Evolutionary conservation across 208 protist species (phyloP).

Genomic region (Wallacemonas rigidus): DNA sequence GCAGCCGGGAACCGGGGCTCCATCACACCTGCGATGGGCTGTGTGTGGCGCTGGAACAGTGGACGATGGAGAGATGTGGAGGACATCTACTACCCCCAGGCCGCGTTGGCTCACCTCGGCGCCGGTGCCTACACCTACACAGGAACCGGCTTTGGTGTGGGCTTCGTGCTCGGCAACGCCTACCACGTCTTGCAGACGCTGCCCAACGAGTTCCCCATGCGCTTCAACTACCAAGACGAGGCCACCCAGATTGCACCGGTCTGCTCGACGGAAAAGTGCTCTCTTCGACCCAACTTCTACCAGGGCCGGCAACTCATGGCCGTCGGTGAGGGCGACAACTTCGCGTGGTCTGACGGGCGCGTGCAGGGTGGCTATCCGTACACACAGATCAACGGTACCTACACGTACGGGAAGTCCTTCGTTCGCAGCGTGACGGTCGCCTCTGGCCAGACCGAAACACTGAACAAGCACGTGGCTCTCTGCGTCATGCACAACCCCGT

Average conservation of each 20-base stretch:
- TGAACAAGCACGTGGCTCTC: conserved; percentile 25
- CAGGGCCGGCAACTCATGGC: conserved; percentile 30
- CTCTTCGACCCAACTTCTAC: conserved; percentile 25
- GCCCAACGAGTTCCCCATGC: conserved; percentile 12
- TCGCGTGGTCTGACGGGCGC: conserved; percentile 39
- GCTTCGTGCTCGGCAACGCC: conserved; percentile 35
- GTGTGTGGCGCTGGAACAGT: conserved; percentile 51
- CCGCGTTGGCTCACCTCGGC: neutral
- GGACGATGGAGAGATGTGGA: conserved; percentile 33
- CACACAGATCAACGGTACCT: conserved; percentile 15
- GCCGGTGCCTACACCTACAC: conserved; percentile 1
- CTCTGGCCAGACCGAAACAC: neutral
- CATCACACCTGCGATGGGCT: conserved; percentile 16
- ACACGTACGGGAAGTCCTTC: conserved; percentile 13
- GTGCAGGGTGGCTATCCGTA: conserved; percentile 41
- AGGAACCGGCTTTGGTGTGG: conserved; percentile 24
- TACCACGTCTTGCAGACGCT: neutral
- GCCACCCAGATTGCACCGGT: neutral
- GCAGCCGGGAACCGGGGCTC: neutral
- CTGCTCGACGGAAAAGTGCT: neutral
- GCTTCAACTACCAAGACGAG: neutral
- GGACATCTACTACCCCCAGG: conserved; percentile 23
- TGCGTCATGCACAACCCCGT: conserved; percentile 35
- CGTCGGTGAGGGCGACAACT: conserved; percentile 20
- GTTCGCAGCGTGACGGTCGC: conserved; percentile 2